phyloP scores from a whole-genome alignment of 2,329 filamentous ascomycete genomes.

The Alternaria ventricosa region DNA sequence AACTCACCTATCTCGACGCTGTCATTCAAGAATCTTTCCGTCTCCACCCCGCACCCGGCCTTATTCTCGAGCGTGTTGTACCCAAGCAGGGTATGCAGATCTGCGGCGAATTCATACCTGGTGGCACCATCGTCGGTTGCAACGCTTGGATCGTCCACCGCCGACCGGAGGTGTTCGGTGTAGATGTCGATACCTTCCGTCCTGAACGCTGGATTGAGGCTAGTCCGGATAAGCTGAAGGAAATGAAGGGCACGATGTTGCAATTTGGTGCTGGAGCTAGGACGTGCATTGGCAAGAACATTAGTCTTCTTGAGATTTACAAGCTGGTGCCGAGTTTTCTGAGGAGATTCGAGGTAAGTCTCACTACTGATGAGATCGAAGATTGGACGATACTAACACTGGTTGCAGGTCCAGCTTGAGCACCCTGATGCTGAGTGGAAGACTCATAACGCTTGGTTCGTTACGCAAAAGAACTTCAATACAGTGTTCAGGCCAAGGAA shows the following conservation, averaged over 20 bases:
- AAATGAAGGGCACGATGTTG: slow-evolving; percentile 74
- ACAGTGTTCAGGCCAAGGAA: slow-evolving; percentile 49
- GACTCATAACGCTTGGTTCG: slow-evolving; percentile 63
- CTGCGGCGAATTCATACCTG: slow-evolving; percentile 66
- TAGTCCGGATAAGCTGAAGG: slow-evolving; percentile 62
- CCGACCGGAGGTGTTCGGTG: slow-evolving; percentile 70
- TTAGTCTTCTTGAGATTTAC: slow-evolving; percentile 58
- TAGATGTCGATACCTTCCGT: slow-evolving; percentile 68
- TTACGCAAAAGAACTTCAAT: slow-evolving; percentile 55
- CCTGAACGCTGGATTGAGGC: slow-evolving; percentile 72
- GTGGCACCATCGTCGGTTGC: slow-evolving; percentile 76
- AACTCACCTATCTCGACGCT: slow-evolving; percentile 77
- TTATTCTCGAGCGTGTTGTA: slow-evolving; percentile 76
- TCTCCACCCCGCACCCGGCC: slow-evolving; percentile 74
- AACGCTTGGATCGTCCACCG: slow-evolving; percentile 78
- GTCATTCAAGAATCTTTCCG: slow-evolving; percentile 80
- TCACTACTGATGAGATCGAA: neutral
- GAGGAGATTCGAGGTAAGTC: slow-evolving; percentile 63
- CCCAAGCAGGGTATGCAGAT: slow-evolving; percentile 70
- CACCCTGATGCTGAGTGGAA: slow-evolving; percentile 51
- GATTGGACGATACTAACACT: neutral
- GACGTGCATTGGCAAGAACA: slow-evolving; percentile 69
- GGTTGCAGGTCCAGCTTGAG: slow-evolving; percentile 48
- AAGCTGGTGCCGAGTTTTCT: slow-evolving; percentile 64
- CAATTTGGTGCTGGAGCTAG: slow-evolving; percentile 75